Evolutionary conservation across 2,329 filamentous ascomycete genomes (phyloP), one percentile per base, ranked within the genome.

Genomic region (Diaporthe sp.): DNA sequence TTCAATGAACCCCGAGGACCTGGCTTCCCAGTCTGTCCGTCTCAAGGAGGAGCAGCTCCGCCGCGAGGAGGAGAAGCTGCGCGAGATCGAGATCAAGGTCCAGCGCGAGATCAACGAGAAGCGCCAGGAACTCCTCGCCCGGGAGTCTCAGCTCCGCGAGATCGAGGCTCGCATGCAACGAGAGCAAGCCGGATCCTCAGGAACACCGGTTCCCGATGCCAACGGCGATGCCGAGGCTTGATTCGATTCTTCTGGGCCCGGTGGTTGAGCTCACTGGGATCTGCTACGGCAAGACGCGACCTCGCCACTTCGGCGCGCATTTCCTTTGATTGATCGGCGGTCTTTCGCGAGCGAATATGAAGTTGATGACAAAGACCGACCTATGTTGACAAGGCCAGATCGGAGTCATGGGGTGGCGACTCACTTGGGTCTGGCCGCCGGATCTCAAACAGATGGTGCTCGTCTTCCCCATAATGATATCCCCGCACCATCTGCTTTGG

Each of bases 31-130:
- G 87, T 98, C 96, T 51, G 97, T 99, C 78, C 95, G 97, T 79
- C 93, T 99, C 85, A 99, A 99, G 95, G 97, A 99, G 86, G 97
- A 99, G 88, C 97, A 99, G 87, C 94, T 99, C 81, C 95, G 97
- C 84, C 95, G 97, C 83, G 97, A 99, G 87, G 97, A 99, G 89
- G 97, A 99, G 94, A 99, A 99, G 90, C 93, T 99, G 79, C 95
- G 97, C 86, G 97, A 99, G 89, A 98, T 99, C 85, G 97, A 99
- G 85, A 90, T 98, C 89, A 99, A 99, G 93, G 97, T 99, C 78
- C 97, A 99, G 89, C 95, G 97, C 84, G 97, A 99, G 88, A 99
- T 99, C 89, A 98, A 98, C 88, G 97, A 98, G 92, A 99, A 99
- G 92, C 93, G 97, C 88, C 97, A 99, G 88, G 97, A 99, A 87